Conservation (phyloP, 805 yeast genomes). For the Candida ortonii region DNA sequence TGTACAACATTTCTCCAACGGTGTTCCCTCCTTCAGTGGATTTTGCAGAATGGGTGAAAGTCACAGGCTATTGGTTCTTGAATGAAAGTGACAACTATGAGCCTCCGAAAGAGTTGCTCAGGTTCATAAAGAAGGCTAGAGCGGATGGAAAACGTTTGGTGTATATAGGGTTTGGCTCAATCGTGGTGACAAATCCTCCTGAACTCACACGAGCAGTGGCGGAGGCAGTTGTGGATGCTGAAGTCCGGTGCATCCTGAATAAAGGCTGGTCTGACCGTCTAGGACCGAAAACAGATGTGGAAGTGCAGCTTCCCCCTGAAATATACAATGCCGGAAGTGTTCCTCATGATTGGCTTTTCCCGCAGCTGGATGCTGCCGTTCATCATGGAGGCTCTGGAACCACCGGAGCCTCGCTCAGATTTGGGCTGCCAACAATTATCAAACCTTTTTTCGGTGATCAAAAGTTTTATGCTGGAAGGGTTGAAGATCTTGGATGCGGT, state of each 20-base stretch:
- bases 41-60: constrained; percentile 92
- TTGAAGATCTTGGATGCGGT: constrained; percentile 89
- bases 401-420: constrained; percentile 84
- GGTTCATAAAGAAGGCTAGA: constrained; percentile 63
- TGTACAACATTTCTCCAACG: constrained; percentile 84
- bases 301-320: constrained; percentile 58
- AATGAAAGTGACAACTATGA: constrained; percentile 49
- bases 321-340: constrained; percentile 68
- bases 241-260: constrained; percentile 80
- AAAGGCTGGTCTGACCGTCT: constrained; percentile 93
- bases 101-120: constrained; percentile 57
- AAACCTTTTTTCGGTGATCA: constrained; percentile 98
- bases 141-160: constrained; percentile 65
- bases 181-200: constrained; percentile 81
- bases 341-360: constrained; percentile 95
- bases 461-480: constrained; percentile 82
- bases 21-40: constrained; percentile 92
- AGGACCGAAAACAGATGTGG: constrained; percentile 37
- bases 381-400: constrained; percentile 98
- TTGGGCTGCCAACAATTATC: constrained; percentile 85
- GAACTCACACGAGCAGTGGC: constrained; percentile 74
- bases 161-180: constrained; percentile 94
- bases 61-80: constrained; percentile 94
- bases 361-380: constrained; percentile 86
- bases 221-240: constrained; percentile 76